Base-by-base conservation (phyloP, 2,329 filamentous ascomycete species). In the Neurospora sp. region DNA sequence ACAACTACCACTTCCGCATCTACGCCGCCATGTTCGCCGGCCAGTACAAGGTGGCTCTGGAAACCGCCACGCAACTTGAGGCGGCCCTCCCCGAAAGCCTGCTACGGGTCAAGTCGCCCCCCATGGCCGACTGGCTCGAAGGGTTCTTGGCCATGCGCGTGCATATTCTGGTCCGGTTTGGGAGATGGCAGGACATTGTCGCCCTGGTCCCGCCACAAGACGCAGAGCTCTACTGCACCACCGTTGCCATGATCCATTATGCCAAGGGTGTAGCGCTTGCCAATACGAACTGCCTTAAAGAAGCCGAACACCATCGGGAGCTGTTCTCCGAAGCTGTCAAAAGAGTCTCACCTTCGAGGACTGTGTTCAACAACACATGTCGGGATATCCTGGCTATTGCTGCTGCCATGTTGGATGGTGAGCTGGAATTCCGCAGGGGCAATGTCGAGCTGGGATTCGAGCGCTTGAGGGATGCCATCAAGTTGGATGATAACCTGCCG, bases 121-220 rank as follows among this genome's bases (percentile, higher is more conserved):
- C 90, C 0, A 93, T 94, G 91, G 90, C 91, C 0, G 90, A 93
- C 78, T 93, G 90, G 88, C 81, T 93, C 0, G 92, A 94, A 78
- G 86, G 86, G 1, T 93, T 93, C 73, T 79, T 91, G 3, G 85
- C 86, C 1, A 87, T 92, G 77, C 85, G 88, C 3, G 81, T 90
- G 1, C 91, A 95, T 77, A 88, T 89, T 0, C 81, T 92, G 17
- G 83, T 95, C 66, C 87, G 92, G 0, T 95, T 94, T 74, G 92
- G 92, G 0, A 82, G 81, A 17, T 94, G 92, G 92, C 76, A 87
- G 0, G 89, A 92, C 0, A 82, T 93, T 28, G 79, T 91, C 9
- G 78, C 80, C 1, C 78, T 91, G 0, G 71, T 80, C 0, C 71
- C 91, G 0, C 91, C 90, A 0, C 69, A 77, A 0, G 90, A 94